phyloP scores from a whole-genome alignment of 2,329 filamentous ascomycete genomes.

The Aspergillus unguis region DNA sequence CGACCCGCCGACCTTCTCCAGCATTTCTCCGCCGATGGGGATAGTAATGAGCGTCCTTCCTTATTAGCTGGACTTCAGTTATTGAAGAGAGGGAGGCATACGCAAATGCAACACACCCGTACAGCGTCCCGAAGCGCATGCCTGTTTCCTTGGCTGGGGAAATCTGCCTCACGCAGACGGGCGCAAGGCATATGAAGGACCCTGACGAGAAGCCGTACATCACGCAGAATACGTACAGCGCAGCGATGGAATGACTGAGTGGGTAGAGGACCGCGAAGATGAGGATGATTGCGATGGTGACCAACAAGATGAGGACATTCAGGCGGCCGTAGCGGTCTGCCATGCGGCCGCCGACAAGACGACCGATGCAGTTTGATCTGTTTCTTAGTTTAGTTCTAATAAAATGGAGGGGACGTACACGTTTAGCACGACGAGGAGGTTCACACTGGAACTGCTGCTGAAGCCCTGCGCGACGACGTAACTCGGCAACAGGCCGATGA shows the following conservation, averaged over 20 bases:
- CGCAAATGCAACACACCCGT: constrained; percentile 49
- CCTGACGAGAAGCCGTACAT: constrained; percentile 50
- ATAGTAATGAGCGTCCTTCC: constrained; percentile 45
- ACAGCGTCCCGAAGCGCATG: constrained; percentile 48
- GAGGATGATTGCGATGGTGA: constrained; percentile 34
- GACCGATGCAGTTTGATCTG: constrained; percentile 43
- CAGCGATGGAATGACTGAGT: constrained; percentile 31
- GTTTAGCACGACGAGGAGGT: constrained; percentile 39
- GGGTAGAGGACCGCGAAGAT: constrained; percentile 41
- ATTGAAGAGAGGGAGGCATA: constrained; percentile 16
- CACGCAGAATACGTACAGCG: constrained; percentile 43
- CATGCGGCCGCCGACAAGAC: constrained; percentile 44
- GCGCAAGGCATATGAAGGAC: constrained; percentile 46
- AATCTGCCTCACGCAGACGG: constrained; percentile 48
- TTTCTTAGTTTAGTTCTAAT: neutral
- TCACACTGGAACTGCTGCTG: constrained; percentile 28
- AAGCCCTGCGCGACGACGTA: constrained; percentile 30
- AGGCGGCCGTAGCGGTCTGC: constrained; percentile 48
- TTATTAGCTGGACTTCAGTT: neutral
- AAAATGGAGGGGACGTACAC: constrained; percentile 20
- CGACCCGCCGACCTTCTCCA: constrained; percentile 45
- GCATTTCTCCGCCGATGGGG: constrained; percentile 49
- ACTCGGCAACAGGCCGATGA: constrained; percentile 28
- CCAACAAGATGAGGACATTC: constrained; percentile 43
- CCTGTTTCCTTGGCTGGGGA: constrained; percentile 49